Evolutionary conservation across 108 stramenopile species (phyloP).

Genomic region (Cafeteria roenbergensis): DNA sequence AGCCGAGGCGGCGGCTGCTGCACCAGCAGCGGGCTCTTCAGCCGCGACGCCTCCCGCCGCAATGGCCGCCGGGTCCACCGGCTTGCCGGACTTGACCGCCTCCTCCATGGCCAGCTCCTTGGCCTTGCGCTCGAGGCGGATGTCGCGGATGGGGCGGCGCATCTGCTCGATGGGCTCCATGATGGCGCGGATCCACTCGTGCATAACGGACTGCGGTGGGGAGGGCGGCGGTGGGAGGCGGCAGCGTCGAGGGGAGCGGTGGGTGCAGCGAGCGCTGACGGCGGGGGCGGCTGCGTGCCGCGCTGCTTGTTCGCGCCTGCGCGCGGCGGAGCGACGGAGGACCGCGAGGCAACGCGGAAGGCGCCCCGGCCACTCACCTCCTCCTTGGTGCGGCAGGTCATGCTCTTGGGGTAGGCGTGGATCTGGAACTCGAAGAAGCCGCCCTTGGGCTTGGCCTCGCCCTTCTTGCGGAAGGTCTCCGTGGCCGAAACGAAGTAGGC

Average conservation of each 20-base stretch:
- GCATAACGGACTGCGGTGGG: background rate
- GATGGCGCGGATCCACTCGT: background rate
- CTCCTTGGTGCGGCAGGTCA: background rate
- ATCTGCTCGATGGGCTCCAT: background rate
- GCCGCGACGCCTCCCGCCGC: no score
- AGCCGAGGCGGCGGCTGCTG: no score
- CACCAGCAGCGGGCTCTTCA: no score
- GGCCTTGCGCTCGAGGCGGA: background rate
- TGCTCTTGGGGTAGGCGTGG: slow-evolving; percentile 3
- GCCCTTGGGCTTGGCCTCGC: background rate
- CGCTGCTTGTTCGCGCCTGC: no score
- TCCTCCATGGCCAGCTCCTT: background rate
- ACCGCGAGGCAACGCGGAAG: no score
- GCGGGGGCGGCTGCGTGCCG: no score
- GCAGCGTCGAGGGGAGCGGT: no score
- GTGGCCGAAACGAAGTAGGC: background rate
- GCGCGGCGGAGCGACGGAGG: no score
- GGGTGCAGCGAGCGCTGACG: no score
- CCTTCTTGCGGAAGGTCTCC: background rate
- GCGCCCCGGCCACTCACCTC: no score
- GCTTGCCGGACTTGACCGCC: background rate
- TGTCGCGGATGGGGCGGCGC: background rate
- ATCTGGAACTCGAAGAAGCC: background rate
- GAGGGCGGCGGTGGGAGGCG: no score
- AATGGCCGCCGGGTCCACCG: no score